Conservation (phyloP, 805 yeast species). For the Metschnikowia cerradonensis region DNA sequence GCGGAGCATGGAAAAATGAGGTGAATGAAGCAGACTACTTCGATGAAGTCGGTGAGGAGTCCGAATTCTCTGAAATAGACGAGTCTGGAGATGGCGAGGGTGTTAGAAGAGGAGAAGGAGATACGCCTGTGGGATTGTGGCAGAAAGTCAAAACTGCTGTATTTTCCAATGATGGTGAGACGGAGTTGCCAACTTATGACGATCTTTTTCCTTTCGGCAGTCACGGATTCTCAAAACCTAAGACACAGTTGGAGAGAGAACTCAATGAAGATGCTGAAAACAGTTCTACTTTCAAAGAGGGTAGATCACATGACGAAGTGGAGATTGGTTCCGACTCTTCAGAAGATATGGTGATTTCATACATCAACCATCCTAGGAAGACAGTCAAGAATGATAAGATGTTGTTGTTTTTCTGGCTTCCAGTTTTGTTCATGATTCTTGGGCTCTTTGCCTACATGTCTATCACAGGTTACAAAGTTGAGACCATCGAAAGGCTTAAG, state of each 20-base stretch:
- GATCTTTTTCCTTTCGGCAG: slow-evolving; percentile 63
- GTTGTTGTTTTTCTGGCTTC: slow-evolving; percentile 89
- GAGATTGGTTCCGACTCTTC: slow-evolving; percentile 39
- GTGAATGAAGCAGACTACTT: slow-evolving; percentile 34
- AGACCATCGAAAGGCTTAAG: slow-evolving; percentile 33
- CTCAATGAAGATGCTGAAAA: slow-evolving; percentile 21
- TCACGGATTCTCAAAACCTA: slow-evolving; percentile 27
- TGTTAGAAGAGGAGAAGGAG: background rate
- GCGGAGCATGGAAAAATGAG: slow-evolving; percentile 11
- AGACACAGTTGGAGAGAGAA: slow-evolving; percentile 29
- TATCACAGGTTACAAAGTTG: slow-evolving; percentile 38
- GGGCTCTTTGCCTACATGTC: slow-evolving; percentile 44
- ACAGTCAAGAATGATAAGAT: slow-evolving; percentile 69
- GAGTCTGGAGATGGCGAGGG: slow-evolving; percentile 3
- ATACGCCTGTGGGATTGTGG: slow-evolving; percentile 31
- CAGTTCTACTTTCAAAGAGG: background rate
- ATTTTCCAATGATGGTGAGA: slow-evolving; percentile 32
- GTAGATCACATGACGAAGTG: slow-evolving; percentile 23
- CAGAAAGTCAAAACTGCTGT: slow-evolving; percentile 39
- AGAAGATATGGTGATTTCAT: slow-evolving; percentile 42
- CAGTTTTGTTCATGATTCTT: slow-evolving; percentile 58
- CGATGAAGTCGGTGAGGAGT: slow-evolving; percentile 19
- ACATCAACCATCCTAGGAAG: slow-evolving; percentile 42
- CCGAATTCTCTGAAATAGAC: slow-evolving; percentile 9
- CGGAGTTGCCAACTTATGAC: slow-evolving; percentile 62